These are phyloP conservation scores for Hylodesmum podocarpum DNA, from an alignment of 306 rosid species.

Conservation along the genomic window DNA sequence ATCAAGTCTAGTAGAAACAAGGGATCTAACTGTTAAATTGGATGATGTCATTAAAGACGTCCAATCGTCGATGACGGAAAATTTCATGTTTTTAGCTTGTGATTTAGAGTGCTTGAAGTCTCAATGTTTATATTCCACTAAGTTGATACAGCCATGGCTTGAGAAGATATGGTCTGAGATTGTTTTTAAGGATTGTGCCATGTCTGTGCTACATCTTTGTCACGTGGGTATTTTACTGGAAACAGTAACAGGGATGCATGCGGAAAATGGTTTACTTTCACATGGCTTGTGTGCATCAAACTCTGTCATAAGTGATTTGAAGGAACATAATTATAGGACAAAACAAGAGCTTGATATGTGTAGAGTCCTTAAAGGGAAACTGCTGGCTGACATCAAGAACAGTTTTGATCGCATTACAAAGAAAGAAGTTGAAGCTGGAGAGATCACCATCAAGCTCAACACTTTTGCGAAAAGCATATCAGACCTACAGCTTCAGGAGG, in stretches of 20 bases:
- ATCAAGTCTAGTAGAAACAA: conserved; percentile 57
- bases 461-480: conserved; percentile 66
- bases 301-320: conserved; percentile 62
- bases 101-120: conserved; percentile 64
- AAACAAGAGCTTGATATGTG: conserved; percentile 88
- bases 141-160: conserved; percentile 66
- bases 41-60: conserved; percentile 61
- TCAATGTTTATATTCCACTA: conserved; percentile 53
- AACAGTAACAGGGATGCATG: conserved; percentile 85
- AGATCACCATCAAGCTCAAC: conserved; percentile 58
- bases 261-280: conserved; percentile 83
- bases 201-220: conserved; percentile 85
- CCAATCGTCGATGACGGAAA: conserved; percentile 44
- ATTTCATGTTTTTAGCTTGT: conserved; percentile 46
- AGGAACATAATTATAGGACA: conserved; percentile 67
- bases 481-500: conserved; percentile 81
- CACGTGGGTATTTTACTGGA: conserved; percentile 85
- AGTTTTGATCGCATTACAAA: conserved; percentile 72
- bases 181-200: conserved; percentile 74
- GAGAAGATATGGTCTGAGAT: conserved; percentile 89
- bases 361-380: conserved; percentile 71
- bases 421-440: conserved; percentile 76
- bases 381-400: conserved; percentile 73
- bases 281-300: conserved; percentile 76
- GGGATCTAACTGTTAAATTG: conserved; percentile 50